Conservation (phyloP, 805 yeast genomes). For the Candida vaughaniae region DNA sequence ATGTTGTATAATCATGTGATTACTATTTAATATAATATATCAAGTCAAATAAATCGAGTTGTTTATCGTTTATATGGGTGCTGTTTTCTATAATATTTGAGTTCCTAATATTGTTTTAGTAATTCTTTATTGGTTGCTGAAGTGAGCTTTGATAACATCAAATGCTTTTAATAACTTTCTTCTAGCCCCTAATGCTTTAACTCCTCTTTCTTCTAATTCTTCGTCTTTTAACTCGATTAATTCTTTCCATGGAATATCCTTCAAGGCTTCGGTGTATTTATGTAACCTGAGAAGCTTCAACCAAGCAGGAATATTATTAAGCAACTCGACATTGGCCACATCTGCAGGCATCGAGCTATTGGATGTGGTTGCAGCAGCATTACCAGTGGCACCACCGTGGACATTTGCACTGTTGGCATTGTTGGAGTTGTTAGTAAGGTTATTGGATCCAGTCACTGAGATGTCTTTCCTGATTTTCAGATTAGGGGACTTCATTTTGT, state of each 20-base stretch:
- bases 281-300: conserved; percentile 84
- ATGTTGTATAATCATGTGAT: conserved; percentile 73
- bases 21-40: background rate
- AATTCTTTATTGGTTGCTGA: too few relatives aligned
- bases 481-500: conserved; percentile 17
- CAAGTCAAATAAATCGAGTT: background rate
- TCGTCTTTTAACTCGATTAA: conserved; percentile 70
- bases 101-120: too few relatives aligned
- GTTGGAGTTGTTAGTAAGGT: background rate
- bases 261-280: conserved; percentile 85
- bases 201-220: conserved; percentile 75
- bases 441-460: background rate
- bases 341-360: conserved; percentile 42
- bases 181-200: conserved; percentile 92
- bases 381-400: background rate
- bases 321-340: conserved; percentile 43
- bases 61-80: too few relatives aligned
- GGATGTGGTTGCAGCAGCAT: conserved; percentile 3
- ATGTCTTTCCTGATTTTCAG: background rate
- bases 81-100: background rate
- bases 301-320: conserved; percentile 89
- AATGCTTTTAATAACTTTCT: conserved; percentile 91
- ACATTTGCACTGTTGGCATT: conserved; percentile 10
- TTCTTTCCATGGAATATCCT: conserved; percentile 74
- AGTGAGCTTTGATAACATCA: conserved; percentile 57